A percentile compares a stretch with the other conserved stretches of the same genome.
phyloP scores from a whole-genome alignment of 257 asterid genomes.

The Gentiana straminea region DNA sequence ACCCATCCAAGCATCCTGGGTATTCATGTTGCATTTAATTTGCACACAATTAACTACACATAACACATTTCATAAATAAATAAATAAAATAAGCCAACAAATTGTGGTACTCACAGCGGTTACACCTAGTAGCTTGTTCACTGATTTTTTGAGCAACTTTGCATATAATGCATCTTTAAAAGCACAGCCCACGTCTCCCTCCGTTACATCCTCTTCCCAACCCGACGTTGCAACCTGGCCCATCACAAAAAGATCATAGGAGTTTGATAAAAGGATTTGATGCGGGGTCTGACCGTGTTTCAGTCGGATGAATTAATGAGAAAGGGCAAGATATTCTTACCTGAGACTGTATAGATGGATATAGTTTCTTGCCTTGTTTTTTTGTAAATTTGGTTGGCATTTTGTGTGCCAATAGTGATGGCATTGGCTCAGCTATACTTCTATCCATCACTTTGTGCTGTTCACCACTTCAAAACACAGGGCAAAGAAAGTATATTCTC shows the following conservation, averaged over 20 bases:
- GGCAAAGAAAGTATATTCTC: neutral
- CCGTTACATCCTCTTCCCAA: slow-evolving; percentile 13
- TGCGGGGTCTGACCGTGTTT: neutral
- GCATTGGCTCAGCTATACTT: slow-evolving; percentile 21
- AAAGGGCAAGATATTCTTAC: slow-evolving; percentile 15
- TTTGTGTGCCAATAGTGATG: slow-evolving; percentile 24
- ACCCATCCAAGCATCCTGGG: slow-evolving; percentile 71
- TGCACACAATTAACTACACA: neutral
- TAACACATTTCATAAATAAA: too few species aligned
- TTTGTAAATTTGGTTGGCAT: slow-evolving; percentile 19
- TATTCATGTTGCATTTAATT: neutral
- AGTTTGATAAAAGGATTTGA: slow-evolving; percentile 3
- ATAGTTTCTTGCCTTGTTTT: slow-evolving; percentile 21
- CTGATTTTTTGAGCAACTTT: slow-evolving; percentile 38
- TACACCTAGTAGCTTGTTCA: slow-evolving; percentile 37
- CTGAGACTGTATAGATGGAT: slow-evolving; percentile 22
- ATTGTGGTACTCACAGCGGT: slow-evolving; percentile 34
- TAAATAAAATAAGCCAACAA: too few species aligned
- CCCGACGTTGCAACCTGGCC: slow-evolving; percentile 31
- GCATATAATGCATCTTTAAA: slow-evolving; percentile 21
- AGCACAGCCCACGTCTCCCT: slow-evolving; percentile 14
- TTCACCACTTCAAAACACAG: slow-evolving; percentile 37
- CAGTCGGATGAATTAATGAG: neutral
- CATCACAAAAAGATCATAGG: slow-evolving; percentile 6
- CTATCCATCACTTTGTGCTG: slow-evolving; percentile 38